phyloP scores from a whole-genome alignment of 108 stramenopile genomes.

The Conticribra guillardii region DNA sequence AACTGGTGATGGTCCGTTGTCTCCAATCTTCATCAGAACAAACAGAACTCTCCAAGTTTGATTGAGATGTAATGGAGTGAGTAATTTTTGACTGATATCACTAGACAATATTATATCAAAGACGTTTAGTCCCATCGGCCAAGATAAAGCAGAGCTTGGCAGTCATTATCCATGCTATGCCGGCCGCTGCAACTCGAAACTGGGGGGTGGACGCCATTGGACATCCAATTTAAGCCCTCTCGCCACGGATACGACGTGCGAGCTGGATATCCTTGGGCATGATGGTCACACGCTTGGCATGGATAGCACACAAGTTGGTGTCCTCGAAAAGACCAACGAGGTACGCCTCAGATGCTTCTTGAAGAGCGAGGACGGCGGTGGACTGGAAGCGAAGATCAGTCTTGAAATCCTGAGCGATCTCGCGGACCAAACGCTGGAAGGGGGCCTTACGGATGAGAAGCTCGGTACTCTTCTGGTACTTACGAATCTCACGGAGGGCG shows the following conservation, averaged over 20 bases:
- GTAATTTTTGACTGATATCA: not conserved
- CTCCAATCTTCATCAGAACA: not conserved
- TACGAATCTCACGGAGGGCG: constrained; percentile 96
- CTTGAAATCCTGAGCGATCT: constrained; percentile 98
- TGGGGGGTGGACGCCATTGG: not conserved
- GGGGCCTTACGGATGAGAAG: constrained; percentile 85
- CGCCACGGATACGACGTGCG: constrained; percentile 61
- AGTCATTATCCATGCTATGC: not conserved
- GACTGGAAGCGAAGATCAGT: constrained; percentile 97
- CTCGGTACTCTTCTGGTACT: constrained; percentile 83
- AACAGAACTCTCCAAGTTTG: not conserved
- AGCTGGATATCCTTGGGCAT: constrained; percentile 98
- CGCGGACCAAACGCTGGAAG: constrained; percentile 92
- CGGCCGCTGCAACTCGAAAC: not conserved
- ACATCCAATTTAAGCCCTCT: constrained; percentile 38
- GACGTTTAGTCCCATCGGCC: not conserved
- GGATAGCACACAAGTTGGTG: constrained; percentile 96
- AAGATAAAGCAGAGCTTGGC: not conserved
- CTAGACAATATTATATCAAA: not conserved
- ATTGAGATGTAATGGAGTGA: not conserved
- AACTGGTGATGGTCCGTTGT: not conserved
- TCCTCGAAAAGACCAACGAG: constrained; percentile 97
- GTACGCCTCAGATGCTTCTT: constrained; percentile 96
- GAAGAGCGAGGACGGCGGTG: constrained; percentile 93
- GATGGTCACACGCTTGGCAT: constrained; percentile 99